Evolutionary conservation across 768 basidiomycete genomes (phyloP).

Genomic region (Myochromella boudieri): DNA sequence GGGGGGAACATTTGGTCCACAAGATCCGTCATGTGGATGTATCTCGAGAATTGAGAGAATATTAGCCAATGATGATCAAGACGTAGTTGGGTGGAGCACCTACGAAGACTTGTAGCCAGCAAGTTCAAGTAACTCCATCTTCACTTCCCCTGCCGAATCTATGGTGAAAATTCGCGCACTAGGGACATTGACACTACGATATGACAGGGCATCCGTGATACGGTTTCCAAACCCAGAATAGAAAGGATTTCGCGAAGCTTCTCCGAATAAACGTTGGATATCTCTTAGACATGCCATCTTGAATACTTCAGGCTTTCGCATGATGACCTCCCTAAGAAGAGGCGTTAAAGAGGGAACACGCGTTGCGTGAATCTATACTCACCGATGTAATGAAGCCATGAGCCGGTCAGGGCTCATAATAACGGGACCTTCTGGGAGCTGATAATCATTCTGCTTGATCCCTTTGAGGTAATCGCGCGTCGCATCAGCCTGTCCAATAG

Average conservation of each 20-base stretch:
- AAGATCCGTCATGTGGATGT: slow-evolving; percentile 99
- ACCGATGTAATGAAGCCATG: slow-evolving; percentile 94
- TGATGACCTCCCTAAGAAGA: slow-evolving; percentile 83
- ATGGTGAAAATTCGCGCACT: slow-evolving; percentile 97
- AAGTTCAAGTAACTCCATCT: slow-evolving; percentile 94
- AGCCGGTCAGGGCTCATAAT: slow-evolving; percentile 98
- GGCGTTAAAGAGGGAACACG: neutral
- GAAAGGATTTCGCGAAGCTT: slow-evolving; percentile 72
- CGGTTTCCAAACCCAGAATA: slow-evolving; percentile 98
- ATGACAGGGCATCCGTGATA: slow-evolving; percentile 98
- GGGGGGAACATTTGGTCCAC: slow-evolving; percentile 99
- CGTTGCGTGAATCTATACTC: slow-evolving; percentile 19
- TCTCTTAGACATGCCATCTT: slow-evolving; percentile 99
- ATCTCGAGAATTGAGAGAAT: slow-evolving; percentile 45
- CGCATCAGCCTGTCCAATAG: slow-evolving; percentile 97
- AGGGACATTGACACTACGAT: slow-evolving; percentile 92
- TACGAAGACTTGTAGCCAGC: slow-evolving; percentile 97
- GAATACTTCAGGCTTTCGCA: slow-evolving; percentile 99
- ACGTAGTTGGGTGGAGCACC: neutral
- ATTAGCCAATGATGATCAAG: neutral
- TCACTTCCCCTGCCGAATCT: slow-evolving; percentile 91
- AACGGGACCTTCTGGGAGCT: slow-evolving; percentile 96
- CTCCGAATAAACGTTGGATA: slow-evolving; percentile 88
- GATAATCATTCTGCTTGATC: slow-evolving; percentile 94
- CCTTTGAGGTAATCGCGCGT: slow-evolving; percentile 93